Percentiles rank a stretch among this genome's conserved stretches.
phyloP scores from a whole-genome alignment of 352 stramenopile genomes.

The Phytophthora fragariae region DNA sequence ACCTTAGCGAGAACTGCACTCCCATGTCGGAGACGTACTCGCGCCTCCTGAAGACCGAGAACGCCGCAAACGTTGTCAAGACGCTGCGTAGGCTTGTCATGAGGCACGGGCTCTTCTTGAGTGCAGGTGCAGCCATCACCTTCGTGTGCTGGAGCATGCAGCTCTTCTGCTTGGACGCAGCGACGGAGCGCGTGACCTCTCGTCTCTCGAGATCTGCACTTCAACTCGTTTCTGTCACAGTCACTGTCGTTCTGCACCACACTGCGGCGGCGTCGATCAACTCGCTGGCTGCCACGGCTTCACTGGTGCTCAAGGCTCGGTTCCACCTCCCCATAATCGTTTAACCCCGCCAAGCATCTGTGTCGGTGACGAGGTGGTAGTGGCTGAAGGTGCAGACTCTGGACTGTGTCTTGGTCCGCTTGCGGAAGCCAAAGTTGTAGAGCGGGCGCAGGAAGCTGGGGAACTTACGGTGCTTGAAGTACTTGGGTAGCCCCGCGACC shows the following conservation, averaged over 20 bases:
- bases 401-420: slow-evolving; percentile 85
- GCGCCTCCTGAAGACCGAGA: slow-evolving; percentile 30
- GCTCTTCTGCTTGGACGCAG: slow-evolving; percentile 55
- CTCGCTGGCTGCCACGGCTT: slow-evolving; percentile 54
- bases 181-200: slow-evolving; percentile 60
- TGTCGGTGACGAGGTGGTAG: slow-evolving; percentile 49
- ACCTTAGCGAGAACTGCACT: too few species aligned
- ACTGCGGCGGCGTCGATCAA: slow-evolving; percentile 58
- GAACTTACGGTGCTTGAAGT: slow-evolving; percentile 95
- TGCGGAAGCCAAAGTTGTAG: slow-evolving; percentile 94
- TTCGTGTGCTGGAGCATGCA: slow-evolving; percentile 42
- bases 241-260: slow-evolving; percentile 76
- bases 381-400: slow-evolving; percentile 87
- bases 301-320: too few species aligned
- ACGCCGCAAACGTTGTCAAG: slow-evolving; percentile 18
- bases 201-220: slow-evolving; percentile 54
- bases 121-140: slow-evolving; percentile 39
- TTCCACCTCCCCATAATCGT: too few species aligned
- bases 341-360: too few species aligned
- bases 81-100: slow-evolving; percentile 18
- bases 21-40: slow-evolving; percentile 45
- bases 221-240: slow-evolving; percentile 58
- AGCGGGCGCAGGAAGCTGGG: too few species aligned
- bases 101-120: slow-evolving; percentile 41
- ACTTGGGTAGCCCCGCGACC: slow-evolving; percentile 87